Evolutionary conservation across 257 asterid genomes (phyloP).

Genomic region (Cruciata laevipes): DNA sequence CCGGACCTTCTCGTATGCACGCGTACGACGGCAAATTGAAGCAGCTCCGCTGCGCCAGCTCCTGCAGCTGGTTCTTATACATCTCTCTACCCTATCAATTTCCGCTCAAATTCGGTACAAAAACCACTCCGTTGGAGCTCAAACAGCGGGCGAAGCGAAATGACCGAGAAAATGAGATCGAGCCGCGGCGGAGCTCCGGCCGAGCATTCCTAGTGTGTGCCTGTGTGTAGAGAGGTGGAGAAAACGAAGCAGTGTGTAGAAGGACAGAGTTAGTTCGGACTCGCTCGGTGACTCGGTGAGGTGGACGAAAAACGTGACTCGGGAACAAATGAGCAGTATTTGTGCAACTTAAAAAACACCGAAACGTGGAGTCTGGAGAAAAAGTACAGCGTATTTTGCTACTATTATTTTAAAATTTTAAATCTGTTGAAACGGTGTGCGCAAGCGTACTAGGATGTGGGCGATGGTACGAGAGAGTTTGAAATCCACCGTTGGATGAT

Average conservation of each 20-base stretch:
- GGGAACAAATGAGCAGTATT: neutral
- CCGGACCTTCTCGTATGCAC: constrained; percentile 77
- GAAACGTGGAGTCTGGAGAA: constrained; percentile 6
- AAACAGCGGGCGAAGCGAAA: constrained; percentile 14
- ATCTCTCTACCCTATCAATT: constrained; percentile 21
- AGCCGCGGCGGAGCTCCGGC: neutral
- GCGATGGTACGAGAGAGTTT: neutral
- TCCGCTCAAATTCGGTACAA: neutral
- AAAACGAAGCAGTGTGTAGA: constrained; percentile 2
- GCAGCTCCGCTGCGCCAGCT: constrained; percentile 95
- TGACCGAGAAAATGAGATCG: constrained; percentile 15
- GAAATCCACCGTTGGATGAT: neutral
- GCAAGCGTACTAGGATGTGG: neutral
- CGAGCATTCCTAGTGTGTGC: constrained; percentile 15
- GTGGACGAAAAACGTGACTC: constrained; percentile 5
- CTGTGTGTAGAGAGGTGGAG: constrained; percentile 3
- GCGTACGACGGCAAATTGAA: constrained; percentile 77
- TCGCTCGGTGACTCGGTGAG: constrained; percentile 13
- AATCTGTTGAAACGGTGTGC: neutral
- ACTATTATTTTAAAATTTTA: constrained; percentile 2
- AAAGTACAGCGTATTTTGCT: constrained; percentile 12
- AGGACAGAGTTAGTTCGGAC: constrained; percentile 4
- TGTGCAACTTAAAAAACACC: constrained; percentile 10
- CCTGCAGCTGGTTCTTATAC: constrained; percentile 90
- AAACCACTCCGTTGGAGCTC: neutral